Percentiles rank a stretch among this genome's conserved stretches.
These are phyloP conservation scores for Sporothrix euskadiensis DNA, from an alignment of 2,329 filamentous ascomycete species.

Conservation along the genomic window DNA sequence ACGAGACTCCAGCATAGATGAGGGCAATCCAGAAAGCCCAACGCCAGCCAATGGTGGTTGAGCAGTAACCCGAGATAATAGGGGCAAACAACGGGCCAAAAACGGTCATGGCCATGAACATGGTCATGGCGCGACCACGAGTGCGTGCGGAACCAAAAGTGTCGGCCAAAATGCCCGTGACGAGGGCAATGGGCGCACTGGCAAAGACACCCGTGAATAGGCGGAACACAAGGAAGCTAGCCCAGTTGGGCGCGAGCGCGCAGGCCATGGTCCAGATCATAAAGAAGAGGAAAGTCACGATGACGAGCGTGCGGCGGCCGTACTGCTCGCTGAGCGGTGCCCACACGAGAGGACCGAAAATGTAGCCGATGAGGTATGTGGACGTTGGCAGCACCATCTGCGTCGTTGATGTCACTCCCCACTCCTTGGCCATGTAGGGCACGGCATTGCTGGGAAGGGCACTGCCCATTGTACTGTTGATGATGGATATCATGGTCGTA, in stretches of 20 bases:
- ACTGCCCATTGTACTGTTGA: constrained; percentile 69
- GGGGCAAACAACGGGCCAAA: constrained; percentile 68
- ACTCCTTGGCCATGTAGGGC: constrained; percentile 58
- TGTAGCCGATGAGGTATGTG: constrained; percentile 51
- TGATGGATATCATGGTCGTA: constrained; percentile 58
- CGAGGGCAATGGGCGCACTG: constrained; percentile 61
- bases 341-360: constrained; percentile 56
- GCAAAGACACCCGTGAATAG: constrained; percentile 55
- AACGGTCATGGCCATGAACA: constrained; percentile 61
- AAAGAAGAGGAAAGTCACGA: constrained; percentile 52
- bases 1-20: constrained; percentile 64
- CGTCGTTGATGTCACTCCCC: constrained; percentile 51
- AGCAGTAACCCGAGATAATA: constrained; percentile 63
- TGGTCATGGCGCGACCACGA: constrained; percentile 61
- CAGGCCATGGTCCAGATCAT: constrained; percentile 57
- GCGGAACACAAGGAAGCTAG: constrained; percentile 56
- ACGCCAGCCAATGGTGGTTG: constrained; percentile 61
- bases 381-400: constrained; percentile 60
- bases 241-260: constrained; percentile 55
- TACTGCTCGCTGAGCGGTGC: constrained; percentile 67
- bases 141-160: constrained; percentile 58
- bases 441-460: constrained; percentile 65
- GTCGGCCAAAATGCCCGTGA: constrained; percentile 66
- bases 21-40: constrained; percentile 72
- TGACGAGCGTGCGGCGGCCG: constrained; percentile 53